phyloP scores from a whole-genome alignment of 768 basidiomycete genomes.

The Thelephora ganbajun region DNA sequence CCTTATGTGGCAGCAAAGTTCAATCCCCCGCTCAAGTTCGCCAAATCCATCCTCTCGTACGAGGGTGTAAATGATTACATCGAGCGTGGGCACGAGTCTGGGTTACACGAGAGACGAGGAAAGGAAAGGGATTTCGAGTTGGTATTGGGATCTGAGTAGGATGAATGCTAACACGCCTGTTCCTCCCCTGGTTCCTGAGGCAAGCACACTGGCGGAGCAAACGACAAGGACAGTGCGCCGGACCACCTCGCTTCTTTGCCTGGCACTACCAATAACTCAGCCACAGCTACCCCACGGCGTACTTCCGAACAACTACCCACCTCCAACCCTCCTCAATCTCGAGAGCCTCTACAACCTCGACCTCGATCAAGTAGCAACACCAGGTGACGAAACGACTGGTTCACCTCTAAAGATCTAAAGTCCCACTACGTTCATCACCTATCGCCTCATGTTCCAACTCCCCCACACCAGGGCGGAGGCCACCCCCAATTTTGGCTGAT shows the following conservation, averaged over 20 bases:
- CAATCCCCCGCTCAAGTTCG: constrained; percentile 36
- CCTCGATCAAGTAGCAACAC: constrained; percentile 4
- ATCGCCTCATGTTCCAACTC: constrained; percentile 14
- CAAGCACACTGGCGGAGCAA: no score
- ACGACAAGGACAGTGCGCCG: background rate
- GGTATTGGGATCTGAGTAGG: constrained; percentile 28
- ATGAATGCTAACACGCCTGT: constrained; percentile 6
- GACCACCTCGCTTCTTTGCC: background rate
- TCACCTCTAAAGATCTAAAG: constrained; percentile 44
- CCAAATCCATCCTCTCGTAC: constrained; percentile 42
- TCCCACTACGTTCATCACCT: constrained; percentile 34
- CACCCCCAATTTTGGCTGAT: constrained; percentile 46
- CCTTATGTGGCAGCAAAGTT: constrained; percentile 22
- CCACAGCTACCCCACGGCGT: constrained; percentile 1
- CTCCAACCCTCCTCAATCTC: constrained; percentile 9
- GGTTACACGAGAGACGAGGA: no score
- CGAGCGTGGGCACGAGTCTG: no score
- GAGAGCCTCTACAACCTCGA: constrained; percentile 7
- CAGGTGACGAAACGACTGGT: constrained; percentile 37
- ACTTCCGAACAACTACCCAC: constrained; percentile 2
- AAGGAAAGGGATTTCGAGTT: no score
- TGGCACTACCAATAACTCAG: background rate
- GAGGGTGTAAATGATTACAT: no score
- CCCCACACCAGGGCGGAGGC: constrained; percentile 19
- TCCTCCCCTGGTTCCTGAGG: no score